Percentiles rank a stretch among this genome's conserved stretches.
phyloP scores from a whole-genome alignment of 2,329 filamentous ascomycete species.

The Aspergillus chevalieri region DNA sequence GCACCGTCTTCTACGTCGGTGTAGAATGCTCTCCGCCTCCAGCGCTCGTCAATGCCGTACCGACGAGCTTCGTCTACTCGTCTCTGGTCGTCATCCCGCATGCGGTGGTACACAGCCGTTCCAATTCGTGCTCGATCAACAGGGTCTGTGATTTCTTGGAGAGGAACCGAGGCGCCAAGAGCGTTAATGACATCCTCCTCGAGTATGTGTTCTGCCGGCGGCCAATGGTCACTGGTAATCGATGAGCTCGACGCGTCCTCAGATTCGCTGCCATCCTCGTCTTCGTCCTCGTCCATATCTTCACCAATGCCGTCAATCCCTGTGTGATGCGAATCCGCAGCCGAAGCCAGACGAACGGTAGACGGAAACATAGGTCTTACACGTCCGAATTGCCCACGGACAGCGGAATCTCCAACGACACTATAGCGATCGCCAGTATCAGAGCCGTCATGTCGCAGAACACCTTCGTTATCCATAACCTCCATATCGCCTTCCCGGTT shows the following conservation, averaged over 20 bases:
- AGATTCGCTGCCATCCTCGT: conserved; percentile 17
- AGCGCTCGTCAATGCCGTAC: conserved; percentile 58
- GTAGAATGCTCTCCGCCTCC: conserved; percentile 73
- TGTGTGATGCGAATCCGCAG: conserved; percentile 7
- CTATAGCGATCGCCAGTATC: conserved; percentile 58
- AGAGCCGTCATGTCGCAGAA: conserved; percentile 54
- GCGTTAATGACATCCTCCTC: conserved; percentile 38
- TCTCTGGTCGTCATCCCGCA: conserved; percentile 34
- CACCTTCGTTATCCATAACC: conserved; percentile 54
- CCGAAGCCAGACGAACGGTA: conserved; percentile 18
- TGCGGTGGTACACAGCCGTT: conserved; percentile 32
- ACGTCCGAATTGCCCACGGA: conserved; percentile 30
- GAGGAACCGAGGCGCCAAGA: conserved; percentile 36
- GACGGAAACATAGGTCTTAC: conserved; percentile 29
- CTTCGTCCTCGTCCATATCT: conserved; percentile 16
- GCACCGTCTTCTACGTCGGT: conserved; percentile 78
- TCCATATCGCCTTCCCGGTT: conserved; percentile 59
- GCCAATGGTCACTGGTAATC: conserved; percentile 30
- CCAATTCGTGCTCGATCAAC: conserved; percentile 37
- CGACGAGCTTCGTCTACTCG: conserved; percentile 32
- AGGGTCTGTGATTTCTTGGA: conserved; percentile 38
- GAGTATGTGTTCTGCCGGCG: conserved; percentile 32
- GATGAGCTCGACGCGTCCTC: conserved; percentile 22
- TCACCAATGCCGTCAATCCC: conserved; percentile 9
- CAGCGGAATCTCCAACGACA: conserved; percentile 49